Evolutionary conservation across 768 basidiomycete genomes (phyloP).

Genomic region (Pulveroboletus frians): DNA sequence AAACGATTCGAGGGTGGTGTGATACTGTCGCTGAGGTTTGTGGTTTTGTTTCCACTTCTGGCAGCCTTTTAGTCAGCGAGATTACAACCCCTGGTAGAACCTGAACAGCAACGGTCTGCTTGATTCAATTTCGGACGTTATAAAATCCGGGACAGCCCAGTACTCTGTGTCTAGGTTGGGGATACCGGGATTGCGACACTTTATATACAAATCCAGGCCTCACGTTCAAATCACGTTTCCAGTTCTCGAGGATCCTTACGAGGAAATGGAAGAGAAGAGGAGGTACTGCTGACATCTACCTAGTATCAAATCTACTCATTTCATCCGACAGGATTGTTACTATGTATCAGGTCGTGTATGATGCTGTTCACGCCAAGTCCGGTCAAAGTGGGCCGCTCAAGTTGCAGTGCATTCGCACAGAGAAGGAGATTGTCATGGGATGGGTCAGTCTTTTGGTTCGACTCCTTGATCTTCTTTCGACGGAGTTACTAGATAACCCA

Average conservation of each 20-base stretch:
- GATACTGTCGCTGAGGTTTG: constrained; percentile 56
- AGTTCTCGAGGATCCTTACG: constrained; percentile 82
- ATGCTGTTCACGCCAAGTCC: constrained; percentile 86
- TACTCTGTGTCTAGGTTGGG: constrained; percentile 71
- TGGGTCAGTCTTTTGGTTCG: constrained; percentile 60
- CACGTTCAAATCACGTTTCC: constrained; percentile 90
- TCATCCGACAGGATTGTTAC: constrained; percentile 59
- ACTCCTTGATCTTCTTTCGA: background rate
- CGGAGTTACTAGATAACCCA: constrained; percentile 68
- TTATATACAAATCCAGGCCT: constrained; percentile 86
- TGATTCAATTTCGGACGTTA: constrained; percentile 45
- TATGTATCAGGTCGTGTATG: constrained; percentile 83
- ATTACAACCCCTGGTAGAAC: constrained; percentile 40
- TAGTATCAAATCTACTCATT: constrained; percentile 5
- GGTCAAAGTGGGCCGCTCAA: constrained; percentile 77
- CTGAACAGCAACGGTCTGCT: constrained; percentile 56
- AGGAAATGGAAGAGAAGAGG: constrained; percentile 50
- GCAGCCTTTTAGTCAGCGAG: background rate
- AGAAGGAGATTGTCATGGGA: constrained; percentile 85
- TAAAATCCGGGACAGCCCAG: constrained; percentile 46
- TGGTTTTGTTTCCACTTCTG: background rate
- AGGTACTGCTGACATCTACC: constrained; percentile 39
- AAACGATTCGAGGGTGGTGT: constrained; percentile 75
- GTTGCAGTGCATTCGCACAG: constrained; percentile 80
- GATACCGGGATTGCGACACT: constrained; percentile 91